A percentile compares a stretch with the other conserved stretches of the same genome.
Conservation (phyloP, 805 yeast genomes). For the Yamadazyma takamatsuzukensis region DNA sequence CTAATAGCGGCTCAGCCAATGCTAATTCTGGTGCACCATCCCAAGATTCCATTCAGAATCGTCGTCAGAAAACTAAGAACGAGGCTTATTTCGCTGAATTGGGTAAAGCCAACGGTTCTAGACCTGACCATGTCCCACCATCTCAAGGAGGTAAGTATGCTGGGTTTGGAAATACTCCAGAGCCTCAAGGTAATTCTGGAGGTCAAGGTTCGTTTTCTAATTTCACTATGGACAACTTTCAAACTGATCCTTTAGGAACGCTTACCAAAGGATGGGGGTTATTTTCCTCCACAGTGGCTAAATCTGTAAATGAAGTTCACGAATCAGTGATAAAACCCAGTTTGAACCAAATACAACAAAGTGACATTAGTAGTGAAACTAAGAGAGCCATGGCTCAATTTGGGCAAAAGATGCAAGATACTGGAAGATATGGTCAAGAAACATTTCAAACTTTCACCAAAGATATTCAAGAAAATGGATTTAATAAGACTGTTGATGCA, state of each 20-base stretch:
- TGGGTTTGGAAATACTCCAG: conserved; percentile 86
- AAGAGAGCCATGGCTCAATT: conserved; percentile 93
- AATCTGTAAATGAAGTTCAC: conserved; percentile 80
- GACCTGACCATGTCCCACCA: conserved; percentile 82
- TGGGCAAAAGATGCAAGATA: conserved; percentile 90
- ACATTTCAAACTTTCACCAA: conserved; percentile 57
- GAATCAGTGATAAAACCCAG: conserved; percentile 92
- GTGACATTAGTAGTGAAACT: conserved; percentile 79
- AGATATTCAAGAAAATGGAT: conserved; percentile 37
- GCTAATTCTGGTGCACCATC: conserved; percentile 7
- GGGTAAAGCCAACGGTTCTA: conserved; percentile 65
- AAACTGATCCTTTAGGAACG: conserved; percentile 86
- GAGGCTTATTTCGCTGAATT: conserved; percentile 80
- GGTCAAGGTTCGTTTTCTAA: conserved; percentile 45
- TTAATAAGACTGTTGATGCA: conserved; percentile 41
- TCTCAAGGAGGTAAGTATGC: conserved; percentile 90
- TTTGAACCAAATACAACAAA: conserved; percentile 67
- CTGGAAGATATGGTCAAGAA: conserved; percentile 71
- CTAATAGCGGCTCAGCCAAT: conserved; percentile 1
- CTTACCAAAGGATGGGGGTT: conserved; percentile 91
- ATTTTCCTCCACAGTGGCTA: conserved; percentile 79
- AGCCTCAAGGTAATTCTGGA: conserved; percentile 29
- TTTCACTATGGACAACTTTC: conserved; percentile 65
- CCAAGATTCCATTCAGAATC: conserved; percentile 32
- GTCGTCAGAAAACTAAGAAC: conserved; percentile 57